A percentile compares a stretch with the other conserved stretches of the same genome.
phyloP scores from a whole-genome alignment of 345 rosid species.

The Dovyalis caffra region DNA sequence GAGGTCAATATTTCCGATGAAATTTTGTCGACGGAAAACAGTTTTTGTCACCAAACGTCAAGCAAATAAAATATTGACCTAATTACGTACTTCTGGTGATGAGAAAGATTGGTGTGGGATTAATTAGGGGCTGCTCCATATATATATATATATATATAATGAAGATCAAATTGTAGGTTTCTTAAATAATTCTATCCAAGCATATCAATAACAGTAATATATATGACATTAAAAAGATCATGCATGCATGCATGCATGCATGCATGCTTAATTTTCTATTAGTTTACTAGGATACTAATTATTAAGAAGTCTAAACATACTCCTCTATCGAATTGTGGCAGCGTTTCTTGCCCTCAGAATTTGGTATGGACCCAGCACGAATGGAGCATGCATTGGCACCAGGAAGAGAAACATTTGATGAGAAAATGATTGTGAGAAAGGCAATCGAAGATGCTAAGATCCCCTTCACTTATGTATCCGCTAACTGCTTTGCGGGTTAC shows the following conservation, averaged over 20 bases:
- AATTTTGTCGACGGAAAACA: too few species aligned
- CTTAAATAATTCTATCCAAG: background rate
- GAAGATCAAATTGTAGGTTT: background rate
- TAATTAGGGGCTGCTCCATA: too few species aligned
- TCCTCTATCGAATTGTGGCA: slow-evolving; percentile 8
- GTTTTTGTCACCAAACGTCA: too few species aligned
- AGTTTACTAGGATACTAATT: background rate
- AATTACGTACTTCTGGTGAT: too few species aligned
- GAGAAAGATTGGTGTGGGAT: too few species aligned
- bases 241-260: background rate
- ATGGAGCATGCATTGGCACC: slow-evolving; percentile 82
- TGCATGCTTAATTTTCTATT: background rate
- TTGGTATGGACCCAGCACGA: slow-evolving; percentile 77
- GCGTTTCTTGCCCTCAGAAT: slow-evolving; percentile 89
- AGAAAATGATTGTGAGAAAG: slow-evolving; percentile 70
- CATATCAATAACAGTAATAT: background rate
- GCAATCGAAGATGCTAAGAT: slow-evolving; percentile 77
- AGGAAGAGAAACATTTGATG: slow-evolving; percentile 71
- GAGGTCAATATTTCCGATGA: too few species aligned
- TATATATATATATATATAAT: too few species aligned
- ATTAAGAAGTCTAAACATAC: background rate
- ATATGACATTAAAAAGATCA: background rate
- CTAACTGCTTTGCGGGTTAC: slow-evolving; percentile 80
- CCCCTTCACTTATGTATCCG: slow-evolving; percentile 68
- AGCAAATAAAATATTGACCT: too few species aligned